Conservation (phyloP, 75 land plant species). For the Selaginella moellendorffii region DNA sequence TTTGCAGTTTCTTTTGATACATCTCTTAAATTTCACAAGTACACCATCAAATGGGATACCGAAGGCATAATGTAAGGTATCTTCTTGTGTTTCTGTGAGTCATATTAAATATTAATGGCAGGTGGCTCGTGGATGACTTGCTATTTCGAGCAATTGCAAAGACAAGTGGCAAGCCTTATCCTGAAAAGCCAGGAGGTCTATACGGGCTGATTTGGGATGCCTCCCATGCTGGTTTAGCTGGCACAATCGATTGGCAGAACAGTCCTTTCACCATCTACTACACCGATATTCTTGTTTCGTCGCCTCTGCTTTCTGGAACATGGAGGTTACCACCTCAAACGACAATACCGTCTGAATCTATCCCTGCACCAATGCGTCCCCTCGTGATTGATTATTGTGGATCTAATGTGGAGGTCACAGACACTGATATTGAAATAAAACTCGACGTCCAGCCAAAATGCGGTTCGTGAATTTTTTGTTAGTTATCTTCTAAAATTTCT, state of each 20-base stretch:
- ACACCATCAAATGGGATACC: slow-evolving; percentile 29
- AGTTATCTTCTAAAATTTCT: too few species aligned
- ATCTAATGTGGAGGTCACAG: slow-evolving; percentile 12
- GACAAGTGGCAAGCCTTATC: slow-evolving; percentile 4
- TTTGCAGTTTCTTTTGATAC: slow-evolving; percentile 21
- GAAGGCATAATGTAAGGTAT: slow-evolving; percentile 14
- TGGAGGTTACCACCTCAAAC: slow-evolving; percentile 17
- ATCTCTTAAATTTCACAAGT: slow-evolving; percentile 14
- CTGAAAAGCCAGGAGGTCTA: slow-evolving; percentile 14
- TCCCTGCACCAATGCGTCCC: slow-evolving; percentile 17
- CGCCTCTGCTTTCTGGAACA: slow-evolving; percentile 12
- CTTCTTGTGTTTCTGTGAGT: background rate
- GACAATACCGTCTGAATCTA: background rate
- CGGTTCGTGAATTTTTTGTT: too few species aligned
- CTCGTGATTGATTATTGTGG: slow-evolving; percentile 20
- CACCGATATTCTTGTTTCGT: slow-evolving; percentile 4
- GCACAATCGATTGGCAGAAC: slow-evolving; percentile 16
- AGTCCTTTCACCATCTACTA: slow-evolving; percentile 17
- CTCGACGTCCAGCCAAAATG: too few species aligned
- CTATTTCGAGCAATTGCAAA: slow-evolving; percentile 12
- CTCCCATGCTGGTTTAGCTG: slow-evolving; percentile 14
- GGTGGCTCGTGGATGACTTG: slow-evolving; percentile 17
- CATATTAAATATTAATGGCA: background rate
- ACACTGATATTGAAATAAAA: slow-evolving; percentile 5
- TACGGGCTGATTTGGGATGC: slow-evolving; percentile 22